Evolutionary conservation across 2,329 filamentous ascomycete species (phyloP).

Genomic region (Helicocarpus griseus): DNA sequence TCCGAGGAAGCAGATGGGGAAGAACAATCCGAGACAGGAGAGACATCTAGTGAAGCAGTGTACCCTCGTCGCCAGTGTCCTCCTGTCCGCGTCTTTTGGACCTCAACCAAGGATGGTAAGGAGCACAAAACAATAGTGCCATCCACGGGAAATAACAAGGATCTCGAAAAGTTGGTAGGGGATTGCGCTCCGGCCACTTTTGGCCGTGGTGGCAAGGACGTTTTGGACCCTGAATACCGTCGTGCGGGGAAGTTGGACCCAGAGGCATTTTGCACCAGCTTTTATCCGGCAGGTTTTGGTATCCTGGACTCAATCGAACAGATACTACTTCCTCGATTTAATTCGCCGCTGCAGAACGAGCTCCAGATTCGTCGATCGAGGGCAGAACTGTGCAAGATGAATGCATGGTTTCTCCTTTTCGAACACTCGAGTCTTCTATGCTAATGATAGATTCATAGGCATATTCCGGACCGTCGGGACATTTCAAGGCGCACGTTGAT

Average conservation of each 20-base stretch:
- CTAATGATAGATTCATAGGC: constrained; percentile 25
- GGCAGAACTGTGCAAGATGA: constrained; percentile 50
- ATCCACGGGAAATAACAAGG: no score
- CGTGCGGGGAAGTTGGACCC: constrained; percentile 45
- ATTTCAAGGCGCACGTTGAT: constrained; percentile 45
- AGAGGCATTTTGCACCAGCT: constrained; percentile 38
- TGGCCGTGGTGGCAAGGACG: constrained; percentile 35
- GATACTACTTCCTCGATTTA: constrained; percentile 35
- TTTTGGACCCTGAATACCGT: constrained; percentile 44
- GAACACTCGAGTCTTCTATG: background rate
- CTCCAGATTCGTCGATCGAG: constrained; percentile 10
- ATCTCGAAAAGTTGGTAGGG: constrained; percentile 22
- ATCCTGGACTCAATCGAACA: constrained; percentile 45
- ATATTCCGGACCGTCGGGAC: constrained; percentile 42
- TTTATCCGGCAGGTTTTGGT: constrained; percentile 43
- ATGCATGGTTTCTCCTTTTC: constrained; percentile 26
- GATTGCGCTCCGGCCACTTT: constrained; percentile 41
- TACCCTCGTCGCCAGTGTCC: no score
- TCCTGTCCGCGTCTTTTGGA: no score
- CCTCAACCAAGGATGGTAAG: no score
- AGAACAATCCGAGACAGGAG: no score
- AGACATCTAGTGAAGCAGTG: no score
- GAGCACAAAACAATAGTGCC: no score
- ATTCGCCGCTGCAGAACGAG: no score
- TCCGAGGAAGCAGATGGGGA: no score